Evolutionary conservation across 1,284 basidiomycete species (phyloP), one percentile per base, ranked within the genome.

Genomic region (Ustilago loliicola): DNA sequence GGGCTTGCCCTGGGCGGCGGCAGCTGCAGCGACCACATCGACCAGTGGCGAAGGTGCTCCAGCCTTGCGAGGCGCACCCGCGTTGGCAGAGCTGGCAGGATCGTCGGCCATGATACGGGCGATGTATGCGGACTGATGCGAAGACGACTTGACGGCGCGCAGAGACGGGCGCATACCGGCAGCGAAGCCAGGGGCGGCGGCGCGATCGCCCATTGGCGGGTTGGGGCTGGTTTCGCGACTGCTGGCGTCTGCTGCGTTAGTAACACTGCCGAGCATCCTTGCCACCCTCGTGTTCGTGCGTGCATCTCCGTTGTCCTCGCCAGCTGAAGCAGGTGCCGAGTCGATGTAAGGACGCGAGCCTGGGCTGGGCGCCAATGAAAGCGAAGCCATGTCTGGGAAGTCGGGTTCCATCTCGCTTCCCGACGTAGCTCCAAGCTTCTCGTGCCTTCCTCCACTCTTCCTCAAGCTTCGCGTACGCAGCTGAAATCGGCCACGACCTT

Each of bases 331-430:
- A 17, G 71, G 70, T 3, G 75, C 70, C 25, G 70, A 73, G 30
- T 77, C 70, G 29, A 66, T 53, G 42, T 70, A 62, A 11, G 62
- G 53, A 13, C 71, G 59, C 25, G 67, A 40, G 10, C 34, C 48
- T 19, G 57, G 45, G 23, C 25, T 68, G 8, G 69, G 74, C 27
- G 77, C 73, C 50, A 79, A 51, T 7, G 77, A 76, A 9, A 79
- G 61, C 45, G 72, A 76, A 10, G 77, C 77, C 77, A 79, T 79
- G 48, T 79, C 77, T 3, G 77, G 77, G 47, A 79, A 79, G 55
- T 79, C 72, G 23, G 77, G 77, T 30, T 79, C 77, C 70, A 77
- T 70, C 62, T 79, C 77, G 54, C 77, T 79, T 11, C 71, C 77
- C 13, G 77, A 76, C 1, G 72, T 76, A 19, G 68, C 77, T 29